Evolutionary conservation across 805 yeast genomes (phyloP).

Genomic region (Metschnikowia chrysomelidarum): DNA sequence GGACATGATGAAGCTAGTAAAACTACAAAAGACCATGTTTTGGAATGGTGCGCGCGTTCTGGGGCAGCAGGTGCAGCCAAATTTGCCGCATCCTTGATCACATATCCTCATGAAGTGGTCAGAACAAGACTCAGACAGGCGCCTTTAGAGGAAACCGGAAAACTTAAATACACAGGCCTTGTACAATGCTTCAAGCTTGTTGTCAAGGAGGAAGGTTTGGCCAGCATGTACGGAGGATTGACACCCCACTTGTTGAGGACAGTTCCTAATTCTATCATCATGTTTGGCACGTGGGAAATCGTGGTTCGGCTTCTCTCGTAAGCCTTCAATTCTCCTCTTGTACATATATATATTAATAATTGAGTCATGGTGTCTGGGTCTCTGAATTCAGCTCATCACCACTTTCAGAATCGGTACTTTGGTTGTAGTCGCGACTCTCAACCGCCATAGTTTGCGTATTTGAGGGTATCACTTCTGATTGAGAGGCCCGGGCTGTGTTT

Average conservation of each 20-base stretch:
- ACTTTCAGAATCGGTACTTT: slow-evolving; percentile 9
- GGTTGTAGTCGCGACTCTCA: not conserved
- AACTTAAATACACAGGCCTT: slow-evolving; percentile 85
- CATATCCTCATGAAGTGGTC: slow-evolving; percentile 97
- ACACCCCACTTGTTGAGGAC: slow-evolving; percentile 97
- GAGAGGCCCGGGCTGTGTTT: too few species aligned
- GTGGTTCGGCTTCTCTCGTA: slow-evolving; percentile 36
- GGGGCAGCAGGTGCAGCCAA: slow-evolving; percentile 98
- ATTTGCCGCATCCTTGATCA: slow-evolving; percentile 84
- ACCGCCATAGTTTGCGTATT: too few species aligned
- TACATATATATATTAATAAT: slow-evolving; percentile 10
- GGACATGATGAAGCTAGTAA: slow-evolving; percentile 29
- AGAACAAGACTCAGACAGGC: slow-evolving; percentile 95
- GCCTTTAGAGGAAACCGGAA: slow-evolving; percentile 70
- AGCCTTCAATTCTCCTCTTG: slow-evolving; percentile 4
- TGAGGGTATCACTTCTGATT: too few species aligned
- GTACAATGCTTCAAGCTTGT: slow-evolving; percentile 82
- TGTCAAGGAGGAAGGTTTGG: slow-evolving; percentile 89
- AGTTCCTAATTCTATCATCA: slow-evolving; percentile 95
- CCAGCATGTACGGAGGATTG: slow-evolving; percentile 93
- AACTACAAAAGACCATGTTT: slow-evolving; percentile 56
- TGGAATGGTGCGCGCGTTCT: slow-evolving; percentile 93
- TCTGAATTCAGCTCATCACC: slow-evolving; percentile 12
- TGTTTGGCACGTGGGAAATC: slow-evolving; percentile 99
- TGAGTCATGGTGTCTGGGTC: not conserved